These are phyloP conservation scores for Murraya koenigii DNA, from an alignment of 345 rosid genomes.

Conservation along the genomic window DNA sequence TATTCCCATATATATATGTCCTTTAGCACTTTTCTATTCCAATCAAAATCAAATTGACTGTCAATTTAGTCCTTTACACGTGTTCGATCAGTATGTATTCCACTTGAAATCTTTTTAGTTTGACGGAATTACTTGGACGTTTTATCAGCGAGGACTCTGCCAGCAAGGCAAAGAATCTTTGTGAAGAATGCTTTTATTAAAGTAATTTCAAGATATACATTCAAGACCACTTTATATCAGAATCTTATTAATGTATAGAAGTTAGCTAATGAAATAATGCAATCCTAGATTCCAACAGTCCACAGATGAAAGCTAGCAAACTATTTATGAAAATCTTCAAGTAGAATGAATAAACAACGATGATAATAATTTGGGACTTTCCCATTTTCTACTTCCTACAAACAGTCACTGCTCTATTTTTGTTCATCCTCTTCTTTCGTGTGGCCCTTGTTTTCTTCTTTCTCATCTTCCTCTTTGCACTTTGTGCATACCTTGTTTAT, in stretches of 20 bases:
- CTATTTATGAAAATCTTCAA: not conserved
- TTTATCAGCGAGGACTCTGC: too few species aligned
- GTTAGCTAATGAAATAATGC: not conserved
- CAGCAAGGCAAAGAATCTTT: too few species aligned
- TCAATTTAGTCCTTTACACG: not conserved
- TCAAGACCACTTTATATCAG: not conserved
- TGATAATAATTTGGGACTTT: slow-evolving; percentile 20
- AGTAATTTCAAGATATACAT: not conserved
- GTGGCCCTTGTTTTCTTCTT: slow-evolving; percentile 20
- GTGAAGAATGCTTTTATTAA: too few species aligned
- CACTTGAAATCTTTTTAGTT: too few species aligned
- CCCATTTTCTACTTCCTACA: slow-evolving; percentile 29
- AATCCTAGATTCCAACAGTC: too few species aligned
- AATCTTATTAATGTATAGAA: not conserved
- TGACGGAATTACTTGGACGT: too few species aligned
- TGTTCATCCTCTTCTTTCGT: slow-evolving; percentile 26
- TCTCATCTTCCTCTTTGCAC: slow-evolving; percentile 27
- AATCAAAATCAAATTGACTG: not conserved
- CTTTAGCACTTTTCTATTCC: too few species aligned
- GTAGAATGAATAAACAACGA: not conserved
- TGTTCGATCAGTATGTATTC: not conserved
- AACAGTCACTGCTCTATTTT: slow-evolving; percentile 15
- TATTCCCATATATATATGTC: too few species aligned
- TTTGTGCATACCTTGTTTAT: slow-evolving; percentile 34
- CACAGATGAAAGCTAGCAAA: not conserved